Evolutionary conservation across 2,329 filamentous ascomycete species (phyloP), one percentile per base, ranked within the genome.

Genomic region (Paraphoma chrysanthemicola): DNA sequence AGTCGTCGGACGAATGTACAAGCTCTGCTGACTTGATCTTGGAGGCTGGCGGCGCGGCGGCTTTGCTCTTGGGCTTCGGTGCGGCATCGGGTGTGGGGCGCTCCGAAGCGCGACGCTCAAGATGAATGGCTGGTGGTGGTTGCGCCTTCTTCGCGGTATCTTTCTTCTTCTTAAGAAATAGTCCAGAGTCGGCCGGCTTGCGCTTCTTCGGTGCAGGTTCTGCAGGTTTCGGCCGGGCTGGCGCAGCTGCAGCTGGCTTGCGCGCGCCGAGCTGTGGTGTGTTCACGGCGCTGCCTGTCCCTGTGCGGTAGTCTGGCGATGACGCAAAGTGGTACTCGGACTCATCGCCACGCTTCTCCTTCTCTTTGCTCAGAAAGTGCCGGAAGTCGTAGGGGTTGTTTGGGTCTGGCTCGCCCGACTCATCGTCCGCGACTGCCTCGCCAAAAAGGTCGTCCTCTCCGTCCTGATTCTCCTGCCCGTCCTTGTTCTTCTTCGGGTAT

Each of bases 331-430:
- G 63, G 42, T 68, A 71, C 10, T 74, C 72, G 1, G 66, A 70
- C n/a, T 71, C 70, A 29, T 74, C 70, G 62, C 64, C 69, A 14
- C 68, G 66, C 62, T 73, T 77, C 30, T 64, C 63, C 53, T 68
- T 66, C 6, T 65, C 68, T 18, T 62, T 69, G 42, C 47, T 56
- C 36, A 83, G 61, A 63, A 80, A 82, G 53, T 82, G 80, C n/a
- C 81, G 69, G 62, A 78, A 82, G 63, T 83, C 81, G 64, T 78
- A 83, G 0, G 81, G 81, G 56, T 83, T 83, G 59, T 70, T 62
- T 4, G 75, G 67, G 36, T 82, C 81, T 0, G 78, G 72, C 14
- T 76, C 72, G 14, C 71, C 73, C 23, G 70, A 71, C 11, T 74
- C 72, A 10, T 76, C 73, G 12, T 76, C 67, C 0, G 46, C 61